Percentiles rank a stretch among this genome's conserved stretches.
phyloP scores from a whole-genome alignment of 257 asterid species.

The Linderniella brevidens region DNA sequence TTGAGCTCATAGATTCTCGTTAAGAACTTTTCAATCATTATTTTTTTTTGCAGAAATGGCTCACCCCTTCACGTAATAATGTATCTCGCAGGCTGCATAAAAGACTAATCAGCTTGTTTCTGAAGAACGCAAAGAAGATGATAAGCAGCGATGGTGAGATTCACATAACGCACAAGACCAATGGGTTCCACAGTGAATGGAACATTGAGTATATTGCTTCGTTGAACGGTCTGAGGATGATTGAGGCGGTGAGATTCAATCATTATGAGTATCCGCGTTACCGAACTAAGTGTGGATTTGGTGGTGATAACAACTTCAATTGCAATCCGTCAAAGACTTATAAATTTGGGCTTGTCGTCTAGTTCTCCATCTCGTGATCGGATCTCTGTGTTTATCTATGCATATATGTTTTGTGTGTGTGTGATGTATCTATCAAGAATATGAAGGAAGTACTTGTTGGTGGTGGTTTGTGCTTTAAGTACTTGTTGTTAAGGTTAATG shows the following conservation, averaged over 20 bases:
- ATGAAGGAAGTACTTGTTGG: no score
- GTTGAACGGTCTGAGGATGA: slow-evolving; percentile 8
- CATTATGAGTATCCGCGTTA: slow-evolving; percentile 18
- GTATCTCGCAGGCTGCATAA: slow-evolving; percentile 13
- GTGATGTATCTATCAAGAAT: no score
- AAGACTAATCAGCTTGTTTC: slow-evolving; percentile 17
- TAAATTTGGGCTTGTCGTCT: slow-evolving; percentile 14
- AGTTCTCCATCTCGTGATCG: no score
- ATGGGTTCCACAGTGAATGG: slow-evolving; percentile 13
- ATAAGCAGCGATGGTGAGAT: slow-evolving; percentile 17
- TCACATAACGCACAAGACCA: slow-evolving; percentile 32
- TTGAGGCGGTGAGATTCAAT: slow-evolving; percentile 11
- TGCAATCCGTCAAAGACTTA: slow-evolving; percentile 19
- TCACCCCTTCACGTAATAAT: no score
- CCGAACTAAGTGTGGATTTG: slow-evolving; percentile 19
- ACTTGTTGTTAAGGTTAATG: no score
- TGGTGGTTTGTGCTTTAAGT: no score
- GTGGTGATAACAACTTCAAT: slow-evolving; percentile 18
- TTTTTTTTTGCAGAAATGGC: neutral
- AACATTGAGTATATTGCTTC: slow-evolving; percentile 10
- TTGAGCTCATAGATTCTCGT: no score
- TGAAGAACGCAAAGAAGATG: slow-evolving; percentile 25
- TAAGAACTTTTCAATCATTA: neutral
- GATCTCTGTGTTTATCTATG: no score
- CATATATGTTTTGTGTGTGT: no score